Conservation (phyloP, 2,329 filamentous ascomycete genomes). For the Neonectria neomacrospora region DNA sequence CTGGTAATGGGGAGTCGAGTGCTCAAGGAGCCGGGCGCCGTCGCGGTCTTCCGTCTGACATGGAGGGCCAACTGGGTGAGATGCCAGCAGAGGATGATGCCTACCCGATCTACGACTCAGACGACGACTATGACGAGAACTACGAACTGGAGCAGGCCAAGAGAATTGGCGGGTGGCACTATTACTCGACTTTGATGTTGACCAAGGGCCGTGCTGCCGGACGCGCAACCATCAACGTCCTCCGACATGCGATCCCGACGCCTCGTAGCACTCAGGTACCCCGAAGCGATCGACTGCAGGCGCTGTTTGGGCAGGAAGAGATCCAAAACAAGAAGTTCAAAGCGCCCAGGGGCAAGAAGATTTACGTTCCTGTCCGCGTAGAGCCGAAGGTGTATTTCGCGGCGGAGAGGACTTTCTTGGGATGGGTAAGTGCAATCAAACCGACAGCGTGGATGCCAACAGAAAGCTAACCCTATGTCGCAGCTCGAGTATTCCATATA, state of each 20-base stretch:
- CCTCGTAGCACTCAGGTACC: constrained; percentile 68
- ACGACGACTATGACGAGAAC: constrained; percentile 79
- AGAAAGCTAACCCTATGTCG: constrained; percentile 10
- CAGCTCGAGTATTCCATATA: constrained; percentile 96
- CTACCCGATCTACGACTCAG: constrained; percentile 89
- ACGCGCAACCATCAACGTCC: constrained; percentile 54
- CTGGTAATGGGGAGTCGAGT: constrained; percentile 51
- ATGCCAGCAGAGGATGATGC: constrained; percentile 71
- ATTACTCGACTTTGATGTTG: constrained; percentile 70
- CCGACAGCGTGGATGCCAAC: background rate
- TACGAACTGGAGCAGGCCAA: constrained; percentile 83
- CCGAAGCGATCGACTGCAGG: constrained; percentile 63
- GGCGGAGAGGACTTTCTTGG: constrained; percentile 93
- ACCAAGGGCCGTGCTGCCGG: constrained; percentile 57
- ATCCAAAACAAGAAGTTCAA: constrained; percentile 71
- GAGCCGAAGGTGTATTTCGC: constrained; percentile 99
- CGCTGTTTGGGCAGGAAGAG: constrained; percentile 65
- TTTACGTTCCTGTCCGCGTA: constrained; percentile 94
- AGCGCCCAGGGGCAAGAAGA: constrained; percentile 86
- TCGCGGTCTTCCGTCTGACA: constrained; percentile 66
- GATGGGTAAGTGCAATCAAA: constrained; percentile 73
- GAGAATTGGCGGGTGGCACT: constrained; percentile 79
- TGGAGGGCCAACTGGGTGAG: constrained; percentile 84
- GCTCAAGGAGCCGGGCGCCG: constrained; percentile 50
- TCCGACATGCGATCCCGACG: constrained; percentile 65